Percentiles rank a stretch among this genome's conserved stretches.
phyloP scores from a whole-genome alignment of 495 filamentous ascomycete species.

The Hamigera avellanea region DNA sequence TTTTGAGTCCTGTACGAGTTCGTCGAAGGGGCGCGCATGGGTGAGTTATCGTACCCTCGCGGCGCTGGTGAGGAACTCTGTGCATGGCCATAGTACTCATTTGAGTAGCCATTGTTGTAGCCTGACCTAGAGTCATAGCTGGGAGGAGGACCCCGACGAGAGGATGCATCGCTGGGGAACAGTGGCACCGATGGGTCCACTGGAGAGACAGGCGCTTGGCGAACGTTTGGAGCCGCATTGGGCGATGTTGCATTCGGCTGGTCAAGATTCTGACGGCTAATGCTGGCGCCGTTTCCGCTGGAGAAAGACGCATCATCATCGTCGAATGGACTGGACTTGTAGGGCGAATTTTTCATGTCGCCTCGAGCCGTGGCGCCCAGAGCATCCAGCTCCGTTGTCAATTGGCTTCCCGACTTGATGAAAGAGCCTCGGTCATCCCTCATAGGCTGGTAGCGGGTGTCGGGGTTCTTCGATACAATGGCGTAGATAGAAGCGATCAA shows the following conservation, averaged over 20 bases:
- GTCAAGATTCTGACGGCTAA: constrained; percentile 20
- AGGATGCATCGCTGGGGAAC: constrained; percentile 37
- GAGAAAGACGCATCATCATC: constrained; percentile 66
- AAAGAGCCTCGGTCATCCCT: constrained; percentile 92
- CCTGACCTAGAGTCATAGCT: constrained; percentile 19
- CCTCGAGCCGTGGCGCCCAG: constrained; percentile 86
- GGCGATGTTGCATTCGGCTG: constrained; percentile 5
- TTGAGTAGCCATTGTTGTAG: constrained; percentile 13
- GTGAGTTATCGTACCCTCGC: constrained; percentile 21
- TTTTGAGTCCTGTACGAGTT: constrained; percentile 37
- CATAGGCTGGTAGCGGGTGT: constrained; percentile 94
- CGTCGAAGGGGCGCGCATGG: constrained; percentile 17
- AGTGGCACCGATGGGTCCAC: constrained; percentile 52
- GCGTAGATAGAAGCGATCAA: constrained; percentile 74
- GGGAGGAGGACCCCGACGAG: constrained; percentile 22
- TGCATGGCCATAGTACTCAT: constrained; percentile 1
- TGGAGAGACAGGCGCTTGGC: constrained; percentile 36
- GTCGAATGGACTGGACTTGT: constrained; percentile 59
- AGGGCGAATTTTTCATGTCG: too few relatives aligned
- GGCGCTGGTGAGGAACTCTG: constrained; percentile 19
- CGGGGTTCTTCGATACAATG: constrained; percentile 87
- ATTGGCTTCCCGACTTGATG: constrained; percentile 91
- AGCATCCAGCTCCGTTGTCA: constrained; percentile 86
- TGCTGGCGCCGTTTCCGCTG: constrained; percentile 28
- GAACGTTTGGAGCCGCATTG: constrained; percentile 5